These are phyloP conservation scores for Mesembryanthemum crystallinum DNA, from an alignment of 148 eudicot species.

Conservation along the genomic window DNA sequence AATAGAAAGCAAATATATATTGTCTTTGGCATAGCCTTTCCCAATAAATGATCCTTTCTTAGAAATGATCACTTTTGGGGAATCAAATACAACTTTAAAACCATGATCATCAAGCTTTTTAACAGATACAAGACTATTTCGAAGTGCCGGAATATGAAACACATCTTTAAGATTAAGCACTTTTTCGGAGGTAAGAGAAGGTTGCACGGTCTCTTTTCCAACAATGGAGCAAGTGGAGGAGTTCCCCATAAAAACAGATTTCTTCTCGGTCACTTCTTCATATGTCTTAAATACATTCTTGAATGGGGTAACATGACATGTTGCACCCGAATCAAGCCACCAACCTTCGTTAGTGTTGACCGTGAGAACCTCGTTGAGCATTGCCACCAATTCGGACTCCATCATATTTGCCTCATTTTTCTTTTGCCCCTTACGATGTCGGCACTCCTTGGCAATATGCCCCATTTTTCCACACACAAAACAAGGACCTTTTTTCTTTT, in stretches of 20 bases:
- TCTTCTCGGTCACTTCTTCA: not conserved
- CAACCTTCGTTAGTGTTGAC: not conserved
- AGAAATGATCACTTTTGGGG: no score
- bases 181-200: not conserved
- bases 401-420: not conserved
- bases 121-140: no score
- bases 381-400: not conserved
- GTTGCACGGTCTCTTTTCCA: not conserved
- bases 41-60: not conserved
- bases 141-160: not conserved
- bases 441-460: no score
- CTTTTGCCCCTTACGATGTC: no score
- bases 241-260: no score
- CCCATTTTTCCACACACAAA: no score
- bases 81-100: no score
- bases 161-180: not conserved
- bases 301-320: not conserved
- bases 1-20: not conserved
- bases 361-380: not conserved
- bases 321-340: not conserved
- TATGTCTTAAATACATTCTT: not conserved
- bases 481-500: no score
- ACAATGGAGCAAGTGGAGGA: not conserved
- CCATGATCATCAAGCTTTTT: no score
- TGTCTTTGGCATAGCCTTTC: not conserved